Evolutionary conservation across 371 early-diverging fungal genomes (phyloP), one percentile per base, ranked within the genome.

Genomic region (Apophysomyces elegans): DNA sequence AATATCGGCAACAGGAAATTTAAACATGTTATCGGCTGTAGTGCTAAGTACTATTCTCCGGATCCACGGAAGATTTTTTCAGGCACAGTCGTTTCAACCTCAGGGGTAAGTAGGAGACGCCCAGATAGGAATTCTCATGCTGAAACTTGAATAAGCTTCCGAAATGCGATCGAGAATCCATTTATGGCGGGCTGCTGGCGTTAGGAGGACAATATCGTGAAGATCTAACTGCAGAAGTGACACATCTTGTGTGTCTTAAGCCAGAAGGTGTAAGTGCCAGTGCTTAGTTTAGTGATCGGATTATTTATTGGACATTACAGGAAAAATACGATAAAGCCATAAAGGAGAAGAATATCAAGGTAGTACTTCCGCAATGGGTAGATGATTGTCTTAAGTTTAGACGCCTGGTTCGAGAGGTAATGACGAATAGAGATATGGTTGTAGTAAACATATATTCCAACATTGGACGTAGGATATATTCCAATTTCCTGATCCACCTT

Each of bases 331-430:
- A 82, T 36, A 77, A 79, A 57, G 82, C 73, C 1, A 74, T 78
- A 38, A 68, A 81, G 54, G 74, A 80, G 36, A 56, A 81, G 59
- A 78, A 76, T 7, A 86, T 90, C 45, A 85, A 77, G 46, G 71
- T 88, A 3, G 84, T 95, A 5, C 74, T 92, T 13, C 93, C 94
- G 7, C 92, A 93, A 61, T 95, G 90, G 87, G 79, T 95, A 61
- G 89, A 93, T 64, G 88, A 88, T 54, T 90, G 92, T 69, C 72
- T 91, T 37, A 85, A 87, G 39, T 64, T 90, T 35, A 73, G 77
- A 45, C 70, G 83, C 18, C 61, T 62, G 11, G 69, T 92, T 35
- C 78, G 79, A 0, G 86, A 85, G 66, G 83, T 81, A 73, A 14
- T 37, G 14, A 13, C n/a, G 9, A 2, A 1, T 11, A 16, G 32